Conservation (phyloP, 441 rosid species). For the Euphorbia celastroides region DNA sequence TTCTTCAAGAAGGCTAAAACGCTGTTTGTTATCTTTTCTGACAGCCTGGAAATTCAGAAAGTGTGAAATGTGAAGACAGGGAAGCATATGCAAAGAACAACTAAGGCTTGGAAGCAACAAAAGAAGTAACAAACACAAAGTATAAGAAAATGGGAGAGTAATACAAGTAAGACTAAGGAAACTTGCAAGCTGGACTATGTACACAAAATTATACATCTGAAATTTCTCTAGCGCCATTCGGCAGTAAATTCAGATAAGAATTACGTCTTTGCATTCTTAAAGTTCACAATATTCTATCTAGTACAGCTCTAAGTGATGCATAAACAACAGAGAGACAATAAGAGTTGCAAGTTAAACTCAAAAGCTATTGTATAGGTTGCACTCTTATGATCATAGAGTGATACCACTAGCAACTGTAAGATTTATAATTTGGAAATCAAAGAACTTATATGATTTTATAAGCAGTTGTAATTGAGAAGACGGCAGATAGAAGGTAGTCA, state of each 20-base stretch:
- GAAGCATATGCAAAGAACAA: neutral
- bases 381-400: neutral
- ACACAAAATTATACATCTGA: neutral
- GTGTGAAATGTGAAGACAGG: conserved; percentile 4
- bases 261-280: neutral
- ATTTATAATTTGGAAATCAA: neutral
- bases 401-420: neutral
- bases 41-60: conserved; percentile 47
- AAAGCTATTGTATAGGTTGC: neutral
- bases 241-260: neutral
- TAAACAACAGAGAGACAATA: neutral
- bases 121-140: neutral
- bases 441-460: neutral
- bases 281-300: neutral
- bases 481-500: too few relatives aligned
- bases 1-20: conserved; percentile 72
- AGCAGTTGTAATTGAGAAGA: neutral
- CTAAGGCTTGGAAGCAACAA: neutral
- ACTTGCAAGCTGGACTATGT: neutral
- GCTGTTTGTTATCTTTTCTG: conserved; percentile 78
- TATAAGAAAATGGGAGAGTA: neutral
- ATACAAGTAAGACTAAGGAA: neutral
- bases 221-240: neutral
- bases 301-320: neutral
- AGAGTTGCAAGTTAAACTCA: neutral